A percentile compares a stretch with the other conserved stretches of the same genome.
phyloP scores from a whole-genome alignment of 2,329 filamentous ascomycete species.

The Fusarium falciforme region DNA sequence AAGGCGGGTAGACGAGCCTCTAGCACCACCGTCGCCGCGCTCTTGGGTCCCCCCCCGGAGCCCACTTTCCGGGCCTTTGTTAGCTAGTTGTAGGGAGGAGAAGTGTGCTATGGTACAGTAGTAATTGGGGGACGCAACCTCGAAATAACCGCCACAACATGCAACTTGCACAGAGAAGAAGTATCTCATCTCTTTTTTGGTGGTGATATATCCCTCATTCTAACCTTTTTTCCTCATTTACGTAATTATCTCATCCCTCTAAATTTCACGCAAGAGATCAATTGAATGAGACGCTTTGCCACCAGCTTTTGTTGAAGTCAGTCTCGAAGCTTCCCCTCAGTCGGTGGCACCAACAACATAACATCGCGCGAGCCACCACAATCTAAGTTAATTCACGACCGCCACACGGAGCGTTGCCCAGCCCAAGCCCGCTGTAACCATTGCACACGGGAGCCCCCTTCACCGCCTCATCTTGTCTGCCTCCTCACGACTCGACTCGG shows the following conservation, averaged over 20 bases:
- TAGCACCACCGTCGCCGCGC: conserved; percentile 4
- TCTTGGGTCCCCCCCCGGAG: conserved; percentile 2
- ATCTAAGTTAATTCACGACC: conserved; percentile 10
- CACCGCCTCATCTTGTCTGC: conserved; percentile 35
- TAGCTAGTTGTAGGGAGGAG: conserved; percentile 3
- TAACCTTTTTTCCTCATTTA: conserved; percentile 33
- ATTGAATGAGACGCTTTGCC: not conserved
- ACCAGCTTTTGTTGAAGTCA: conserved; percentile 6
- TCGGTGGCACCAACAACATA: conserved; percentile 21
- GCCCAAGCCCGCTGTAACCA: conserved; percentile 12
- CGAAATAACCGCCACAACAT: conserved; percentile 29
- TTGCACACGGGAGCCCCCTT: conserved; percentile 9
- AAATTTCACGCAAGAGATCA: conserved; percentile 20
- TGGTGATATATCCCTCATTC: conserved; percentile 33
- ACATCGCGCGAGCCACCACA: conserved; percentile 32
- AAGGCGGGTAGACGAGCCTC: conserved; percentile 26
- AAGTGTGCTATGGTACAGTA: conserved; percentile 15
- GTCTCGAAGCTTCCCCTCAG: not conserved
- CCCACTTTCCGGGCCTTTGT: conserved; percentile 27
- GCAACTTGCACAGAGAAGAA: conserved; percentile 21
- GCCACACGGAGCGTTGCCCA: conserved; percentile 16
- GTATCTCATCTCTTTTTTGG: conserved; percentile 7
- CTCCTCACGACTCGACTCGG: conserved; percentile 14
- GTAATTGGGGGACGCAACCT: not conserved
- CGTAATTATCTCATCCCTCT: conserved; percentile 34